Conservation (phyloP, 192 early-diverging fungal genomes). For the Lobosporangium transversale region DNA sequence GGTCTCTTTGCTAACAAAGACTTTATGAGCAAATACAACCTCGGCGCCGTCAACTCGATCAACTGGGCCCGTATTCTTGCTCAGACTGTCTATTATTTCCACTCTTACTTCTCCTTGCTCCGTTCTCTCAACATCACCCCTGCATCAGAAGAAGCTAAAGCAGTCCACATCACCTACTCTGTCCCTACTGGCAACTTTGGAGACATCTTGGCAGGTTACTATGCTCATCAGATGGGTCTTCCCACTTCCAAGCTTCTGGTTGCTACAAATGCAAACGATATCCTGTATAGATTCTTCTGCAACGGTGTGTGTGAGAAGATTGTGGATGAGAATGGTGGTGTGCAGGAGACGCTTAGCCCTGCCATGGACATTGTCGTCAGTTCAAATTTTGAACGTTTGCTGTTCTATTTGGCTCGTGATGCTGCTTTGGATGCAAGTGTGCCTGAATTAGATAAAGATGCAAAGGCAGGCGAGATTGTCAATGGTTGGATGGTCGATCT, state of each 20-base stretch:
- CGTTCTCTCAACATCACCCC: slow-evolving; percentile 59
- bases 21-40: slow-evolving; percentile 79
- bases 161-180: slow-evolving; percentile 71
- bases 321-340: slow-evolving; percentile 59
- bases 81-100: slow-evolving; percentile 96
- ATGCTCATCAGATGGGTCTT: slow-evolving; percentile 90
- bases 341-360: slow-evolving; percentile 85
- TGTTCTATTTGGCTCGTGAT: slow-evolving; percentile 89
- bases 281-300: slow-evolving; percentile 93
- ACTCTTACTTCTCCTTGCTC: slow-evolving; percentile 82
- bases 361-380: slow-evolving; percentile 98
- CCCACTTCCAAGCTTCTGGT: slow-evolving; percentile 83
- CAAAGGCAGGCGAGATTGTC: slow-evolving; percentile 68
- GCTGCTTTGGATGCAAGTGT: slow-evolving; percentile 53
- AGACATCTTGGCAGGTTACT: slow-evolving; percentile 92
- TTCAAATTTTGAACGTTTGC: slow-evolving; percentile 97
- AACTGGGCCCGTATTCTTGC: slow-evolving; percentile 99
- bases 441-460: slow-evolving; percentile 54
- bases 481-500: slow-evolving; percentile 83
- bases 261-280: slow-evolving; percentile 99
- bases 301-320: slow-evolving; percentile 87
- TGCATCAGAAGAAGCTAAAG: slow-evolving; percentile 52
- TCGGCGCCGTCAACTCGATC: slow-evolving; percentile 98
- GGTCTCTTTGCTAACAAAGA: slow-evolving; percentile 79
- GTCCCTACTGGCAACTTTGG: slow-evolving; percentile 99